Percentiles rank a stretch among this genome's conserved stretches.
Evolutionary conservation across 192 early-diverging fungal species (phyloP).

Genomic region (Nowakowskiella sp.): DNA sequence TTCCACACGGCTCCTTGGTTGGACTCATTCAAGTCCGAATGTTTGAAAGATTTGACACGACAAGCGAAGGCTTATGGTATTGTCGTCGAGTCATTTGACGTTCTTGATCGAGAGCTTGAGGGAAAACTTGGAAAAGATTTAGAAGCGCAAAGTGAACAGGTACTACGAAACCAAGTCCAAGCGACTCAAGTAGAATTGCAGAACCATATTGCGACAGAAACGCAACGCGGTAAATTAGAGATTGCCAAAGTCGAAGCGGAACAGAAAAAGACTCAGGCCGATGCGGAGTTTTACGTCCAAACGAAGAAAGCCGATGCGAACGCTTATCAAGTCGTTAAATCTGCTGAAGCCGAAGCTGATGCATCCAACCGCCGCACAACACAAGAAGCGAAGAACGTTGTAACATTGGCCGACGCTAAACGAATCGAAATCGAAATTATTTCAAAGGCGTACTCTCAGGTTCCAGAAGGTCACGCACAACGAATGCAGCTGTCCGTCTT

Average conservation of each 20-base stretch:
- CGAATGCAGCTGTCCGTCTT: conserved; percentile 29
- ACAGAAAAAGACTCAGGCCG: conserved; percentile 30
- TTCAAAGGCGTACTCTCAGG: conserved; percentile 21
- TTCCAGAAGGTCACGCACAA: conserved; percentile 30
- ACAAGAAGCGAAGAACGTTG: conserved; percentile 42
- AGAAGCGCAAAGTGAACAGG: conserved; percentile 30
- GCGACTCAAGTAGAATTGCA: conserved; percentile 35
- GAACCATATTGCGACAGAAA: conserved; percentile 41
- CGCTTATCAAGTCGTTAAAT: conserved; percentile 29
- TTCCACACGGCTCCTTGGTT: conserved; percentile 32
- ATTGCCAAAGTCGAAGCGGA: conserved; percentile 32
- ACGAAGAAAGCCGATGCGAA: conserved; percentile 23
- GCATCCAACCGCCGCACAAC: conserved; percentile 24
- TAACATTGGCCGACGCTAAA: conserved; percentile 33
- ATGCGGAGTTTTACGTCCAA: conserved; percentile 28
- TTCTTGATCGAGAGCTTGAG: conserved; percentile 35
- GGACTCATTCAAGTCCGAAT: conserved; percentile 38
- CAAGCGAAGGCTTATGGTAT: conserved; percentile 32
- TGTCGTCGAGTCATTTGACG: conserved; percentile 34
- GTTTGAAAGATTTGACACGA: conserved; percentile 25
- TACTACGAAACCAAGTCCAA: conserved; percentile 37
- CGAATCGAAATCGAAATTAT: conserved; percentile 25
- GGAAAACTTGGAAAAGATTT: conserved; percentile 36
- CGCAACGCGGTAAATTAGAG: conserved; percentile 27
- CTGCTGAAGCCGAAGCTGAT: conserved; percentile 29